Percentiles rank a stretch among this genome's conserved stretches.
Evolutionary conservation across 345 rosid species (phyloP).

Genomic region (Citrus glauca): DNA sequence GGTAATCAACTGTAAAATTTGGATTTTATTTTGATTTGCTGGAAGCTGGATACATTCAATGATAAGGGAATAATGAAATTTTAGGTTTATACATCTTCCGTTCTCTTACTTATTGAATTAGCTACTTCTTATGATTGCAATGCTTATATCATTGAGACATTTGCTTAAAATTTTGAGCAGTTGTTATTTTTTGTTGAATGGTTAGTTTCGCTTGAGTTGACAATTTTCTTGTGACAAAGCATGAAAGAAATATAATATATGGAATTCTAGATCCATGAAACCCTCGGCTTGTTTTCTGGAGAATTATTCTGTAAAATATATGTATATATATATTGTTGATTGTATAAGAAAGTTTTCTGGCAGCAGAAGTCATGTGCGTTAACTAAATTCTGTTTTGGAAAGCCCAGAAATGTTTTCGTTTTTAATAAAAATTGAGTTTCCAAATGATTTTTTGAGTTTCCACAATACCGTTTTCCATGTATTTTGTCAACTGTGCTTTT

Average conservation of each 20-base stretch:
- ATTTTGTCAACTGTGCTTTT: neutral
- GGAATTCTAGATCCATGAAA: neutral
- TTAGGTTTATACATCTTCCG: neutral
- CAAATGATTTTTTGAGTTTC: neutral
- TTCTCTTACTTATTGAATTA: neutral
- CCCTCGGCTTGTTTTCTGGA: neutral
- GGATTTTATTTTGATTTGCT: neutral
- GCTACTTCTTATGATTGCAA: neutral
- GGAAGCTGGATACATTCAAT: neutral
- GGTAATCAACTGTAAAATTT: conserved; percentile 32
- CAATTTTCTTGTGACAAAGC: neutral
- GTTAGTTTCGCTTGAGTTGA: neutral
- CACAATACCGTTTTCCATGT: neutral
- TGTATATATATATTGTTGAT: neutral
- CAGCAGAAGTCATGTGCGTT: neutral
- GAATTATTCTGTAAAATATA: neutral
- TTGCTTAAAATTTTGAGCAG: neutral
- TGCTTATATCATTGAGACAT: neutral
- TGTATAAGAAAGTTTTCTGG: neutral
- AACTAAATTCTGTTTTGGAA: neutral
- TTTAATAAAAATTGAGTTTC: neutral
- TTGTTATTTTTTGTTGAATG: neutral
- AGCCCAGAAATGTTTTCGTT: neutral
- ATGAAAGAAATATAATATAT: neutral
- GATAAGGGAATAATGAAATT: conserved; percentile 32